Percentiles rank a stretch among this genome's conserved stretches.
Evolutionary conservation across 129 eudicot species (phyloP).

Genomic region (Cynara cardunculus): DNA sequence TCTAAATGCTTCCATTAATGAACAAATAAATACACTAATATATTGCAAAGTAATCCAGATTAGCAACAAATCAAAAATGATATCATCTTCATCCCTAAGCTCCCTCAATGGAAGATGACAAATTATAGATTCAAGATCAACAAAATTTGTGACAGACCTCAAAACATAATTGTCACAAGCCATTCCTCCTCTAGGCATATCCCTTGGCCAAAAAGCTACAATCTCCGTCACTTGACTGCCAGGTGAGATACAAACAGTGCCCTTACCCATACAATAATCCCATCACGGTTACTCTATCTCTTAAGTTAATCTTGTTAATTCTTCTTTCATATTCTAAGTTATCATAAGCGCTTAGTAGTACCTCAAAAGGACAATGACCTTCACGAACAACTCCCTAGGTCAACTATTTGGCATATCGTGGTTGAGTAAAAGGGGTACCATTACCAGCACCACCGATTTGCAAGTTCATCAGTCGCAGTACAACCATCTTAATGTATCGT

Average conservation of each 20-base stretch:
- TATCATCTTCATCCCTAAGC: background rate
- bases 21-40: no score
- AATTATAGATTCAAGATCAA: background rate
- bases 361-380: background rate
- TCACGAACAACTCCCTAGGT: background rate
- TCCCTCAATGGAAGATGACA: no score
- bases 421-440: background rate
- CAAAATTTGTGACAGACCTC: background rate
- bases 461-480: background rate
- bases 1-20: background rate
- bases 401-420: background rate
- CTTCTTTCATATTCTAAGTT: background rate
- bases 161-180: background rate
- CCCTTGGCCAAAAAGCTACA: background rate
- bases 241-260: background rate
- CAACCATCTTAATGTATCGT: background rate
- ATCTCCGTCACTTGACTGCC: background rate
- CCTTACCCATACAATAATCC: background rate
- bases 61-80: background rate
- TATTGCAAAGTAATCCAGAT: background rate
- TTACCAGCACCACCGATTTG: background rate
- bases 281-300: background rate
- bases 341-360: background rate
- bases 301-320: background rate
- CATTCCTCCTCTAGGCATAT: background rate